These are phyloP conservation scores for Globisporangium abappressorium DNA, from an alignment of 352 stramenopile genomes.

Conservation along the genomic window DNA sequence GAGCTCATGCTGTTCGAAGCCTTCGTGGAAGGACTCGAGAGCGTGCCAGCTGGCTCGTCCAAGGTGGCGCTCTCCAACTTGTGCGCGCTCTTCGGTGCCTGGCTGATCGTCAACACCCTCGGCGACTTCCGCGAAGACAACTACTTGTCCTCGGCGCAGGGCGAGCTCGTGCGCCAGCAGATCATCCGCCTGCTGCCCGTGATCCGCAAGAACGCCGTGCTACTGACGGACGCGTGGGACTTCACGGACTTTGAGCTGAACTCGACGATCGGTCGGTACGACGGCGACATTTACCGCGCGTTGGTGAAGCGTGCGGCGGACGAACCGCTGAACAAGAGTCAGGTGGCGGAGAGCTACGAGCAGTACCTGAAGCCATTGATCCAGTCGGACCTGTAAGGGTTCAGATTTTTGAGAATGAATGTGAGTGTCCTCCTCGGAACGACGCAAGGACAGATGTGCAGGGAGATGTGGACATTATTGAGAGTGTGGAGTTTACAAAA, in stretches of 20 bases:
- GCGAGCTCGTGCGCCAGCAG: constrained; percentile 20
- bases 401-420: no score
- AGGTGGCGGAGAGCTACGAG: no score
- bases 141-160: constrained; percentile 36
- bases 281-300: constrained; percentile 68
- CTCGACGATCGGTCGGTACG: constrained; percentile 66
- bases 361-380: no score
- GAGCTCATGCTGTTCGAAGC: no score
- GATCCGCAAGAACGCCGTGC: constrained; percentile 36
- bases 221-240: constrained; percentile 37
- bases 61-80: no score
- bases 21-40: no score
- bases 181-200: constrained; percentile 26
- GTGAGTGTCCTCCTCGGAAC: no score
- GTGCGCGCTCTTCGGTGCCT: constrained; percentile 27
- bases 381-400: no score
- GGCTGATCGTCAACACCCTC: constrained; percentile 27
- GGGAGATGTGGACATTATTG: no score
- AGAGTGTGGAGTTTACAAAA: no score
- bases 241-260: constrained; percentile 63
- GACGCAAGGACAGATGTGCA: no score
- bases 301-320: constrained; percentile 42
- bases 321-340: constrained; percentile 49
- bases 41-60: no score
- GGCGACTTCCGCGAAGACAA: constrained; percentile 43